A percentile compares a stretch with the other conserved stretches of the same genome.
phyloP scores from a whole-genome alignment of 768 basidiomycete genomes.

The Leccinellum rugosiceps region DNA sequence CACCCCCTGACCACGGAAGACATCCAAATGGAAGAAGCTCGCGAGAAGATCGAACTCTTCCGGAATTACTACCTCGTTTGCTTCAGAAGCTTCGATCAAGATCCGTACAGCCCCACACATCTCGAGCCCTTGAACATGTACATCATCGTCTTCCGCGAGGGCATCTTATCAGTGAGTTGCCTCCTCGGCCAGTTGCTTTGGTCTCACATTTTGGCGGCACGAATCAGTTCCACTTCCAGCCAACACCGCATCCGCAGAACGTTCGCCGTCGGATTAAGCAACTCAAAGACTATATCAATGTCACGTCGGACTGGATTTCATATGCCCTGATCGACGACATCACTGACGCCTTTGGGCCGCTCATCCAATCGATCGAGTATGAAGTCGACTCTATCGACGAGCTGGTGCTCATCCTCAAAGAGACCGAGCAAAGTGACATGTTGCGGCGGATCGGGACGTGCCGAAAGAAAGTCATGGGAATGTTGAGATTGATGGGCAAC shows the following conservation, averaged over 20 bases:
- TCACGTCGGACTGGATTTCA: constrained; percentile 99
- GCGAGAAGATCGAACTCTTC: constrained; percentile 99
- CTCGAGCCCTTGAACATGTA: constrained; percentile 99
- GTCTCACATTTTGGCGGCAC: neutral
- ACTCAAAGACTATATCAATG: constrained; percentile 97
- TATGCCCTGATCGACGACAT: constrained; percentile 99
- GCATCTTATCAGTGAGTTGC: constrained; percentile 79
- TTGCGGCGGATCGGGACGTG: constrained; percentile 94
- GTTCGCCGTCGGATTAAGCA: constrained; percentile 98
- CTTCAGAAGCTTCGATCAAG: constrained; percentile 99
- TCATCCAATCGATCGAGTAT: constrained; percentile 98
- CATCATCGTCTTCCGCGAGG: constrained; percentile 97
- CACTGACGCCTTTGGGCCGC: constrained; percentile 97
- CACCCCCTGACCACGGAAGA: constrained; percentile 99
- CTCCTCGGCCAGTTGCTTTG: neutral
- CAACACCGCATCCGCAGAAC: constrained; percentile 96
- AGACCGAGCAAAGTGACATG: constrained; percentile 85
- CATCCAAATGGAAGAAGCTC: constrained; percentile 98
- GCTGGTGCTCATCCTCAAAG: constrained; percentile 90
- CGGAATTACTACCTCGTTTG: constrained; percentile 98
- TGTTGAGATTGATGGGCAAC: constrained; percentile 95
- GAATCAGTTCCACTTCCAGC: constrained; percentile 89
- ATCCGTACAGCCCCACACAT: constrained; percentile 94
- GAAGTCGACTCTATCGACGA: constrained; percentile 99
- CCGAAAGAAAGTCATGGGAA: constrained; percentile 98